phyloP scores from a whole-genome alignment of 345 rosid species.

The Cardamine chenopodiifolia region DNA sequence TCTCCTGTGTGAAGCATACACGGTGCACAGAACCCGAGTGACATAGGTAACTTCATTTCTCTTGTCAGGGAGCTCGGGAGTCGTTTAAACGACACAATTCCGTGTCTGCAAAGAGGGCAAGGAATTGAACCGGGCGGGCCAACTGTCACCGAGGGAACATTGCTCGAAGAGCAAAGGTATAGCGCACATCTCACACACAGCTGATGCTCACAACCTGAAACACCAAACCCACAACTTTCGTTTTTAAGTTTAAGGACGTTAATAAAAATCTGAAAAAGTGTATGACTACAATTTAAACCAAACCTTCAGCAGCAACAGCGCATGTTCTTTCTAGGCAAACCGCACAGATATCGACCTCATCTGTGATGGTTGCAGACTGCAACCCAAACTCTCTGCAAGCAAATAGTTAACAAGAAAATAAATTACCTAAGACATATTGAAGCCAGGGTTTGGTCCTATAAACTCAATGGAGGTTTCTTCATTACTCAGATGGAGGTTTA shows the following conservation, averaged over 20 bases:
- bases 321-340: conserved; percentile 93
- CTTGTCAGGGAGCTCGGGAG: conserved; percentile 66
- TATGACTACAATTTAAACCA: neutral
- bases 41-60: conserved; percentile 64
- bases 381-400: conserved; percentile 74
- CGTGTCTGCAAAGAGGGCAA: conserved; percentile 95
- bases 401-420: neutral
- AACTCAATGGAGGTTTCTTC: neutral
- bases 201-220: conserved; percentile 91
- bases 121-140: conserved; percentile 90
- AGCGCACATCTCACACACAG: conserved; percentile 93
- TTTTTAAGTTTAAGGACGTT: neutral
- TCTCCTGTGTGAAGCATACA: conserved; percentile 87
- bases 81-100: conserved; percentile 70
- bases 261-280: neutral
- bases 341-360: conserved; percentile 86
- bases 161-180: conserved; percentile 89
- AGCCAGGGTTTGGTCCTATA: neutral
- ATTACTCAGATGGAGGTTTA: neutral
- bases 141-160: conserved; percentile 58
- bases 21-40: conserved; percentile 88
- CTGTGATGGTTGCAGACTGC: conserved; percentile 62
- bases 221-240: neutral
- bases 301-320: conserved; percentile 97
- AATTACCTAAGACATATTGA: neutral